Base-by-base conservation (phyloP, 192 early-diverging fungal genomes). In the Podila minutissima region DNA sequence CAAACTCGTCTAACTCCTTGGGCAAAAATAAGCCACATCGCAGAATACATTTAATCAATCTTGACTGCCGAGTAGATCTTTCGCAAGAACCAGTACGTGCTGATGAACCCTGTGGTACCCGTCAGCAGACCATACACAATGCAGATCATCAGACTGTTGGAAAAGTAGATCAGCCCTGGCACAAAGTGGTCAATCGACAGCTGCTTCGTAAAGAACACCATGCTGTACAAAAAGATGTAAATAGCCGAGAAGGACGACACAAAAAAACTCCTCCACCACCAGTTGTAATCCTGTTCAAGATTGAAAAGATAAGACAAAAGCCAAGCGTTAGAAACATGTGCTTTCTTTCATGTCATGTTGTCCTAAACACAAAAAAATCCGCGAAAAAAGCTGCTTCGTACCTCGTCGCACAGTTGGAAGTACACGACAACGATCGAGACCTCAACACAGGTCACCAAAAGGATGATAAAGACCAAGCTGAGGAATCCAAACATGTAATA, bases 221-320 rank as follows among this genome's bases (percentile, higher is more conserved):
- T 85, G 51, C 92, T 85, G 85, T 97, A 97, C 48, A 91, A 75
- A 74, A 95, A 94, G 41, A 96, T 89, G 83, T 96, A 97, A 63
- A 92, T 53, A 12, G 91, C 88, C 11, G 90, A 94, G 59, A 91
- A 90, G 13, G 87, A 95, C 10, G 91, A 88, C 8, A 93, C 91
- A 19, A 93, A 86, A 84, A 96, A 97, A 7, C 94, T 89, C 58
- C 93, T 83, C 97, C 97, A 99, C 96, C 96, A 97, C 94, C 96
- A 97, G 55, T 87, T 86, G 76, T 94, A 95, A 67, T 96, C 85
- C 68, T 91, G 10, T 55, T 55, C 10, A 17, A 17, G 20, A 53
- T 55, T 46, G 41, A 13, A 41, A 24, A 22, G 9, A 55, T 5
- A 22, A 1, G 17, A 55, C 24, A 53, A 53, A 53, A 55, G 53